A percentile compares a stretch with the other conserved stretches of the same genome.
Evolutionary conservation across 192 early-diverging fungal genomes (phyloP).

Genomic region (Chytriomyces sp.): DNA sequence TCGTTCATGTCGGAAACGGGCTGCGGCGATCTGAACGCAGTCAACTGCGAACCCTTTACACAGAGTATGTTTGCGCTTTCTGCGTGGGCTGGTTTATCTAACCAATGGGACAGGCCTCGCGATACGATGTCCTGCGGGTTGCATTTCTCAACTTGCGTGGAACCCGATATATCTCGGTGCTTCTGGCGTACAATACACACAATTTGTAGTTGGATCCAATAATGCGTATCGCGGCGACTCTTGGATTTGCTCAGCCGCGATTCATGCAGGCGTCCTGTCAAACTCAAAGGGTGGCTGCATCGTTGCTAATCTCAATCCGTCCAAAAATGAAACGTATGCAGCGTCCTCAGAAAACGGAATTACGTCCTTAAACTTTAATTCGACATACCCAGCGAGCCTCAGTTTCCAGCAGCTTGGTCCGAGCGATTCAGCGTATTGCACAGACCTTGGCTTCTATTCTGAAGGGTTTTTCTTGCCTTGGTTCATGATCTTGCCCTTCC

Average conservation of each 20-base stretch:
- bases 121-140: conserved; percentile 23
- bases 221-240: conserved; percentile 35
- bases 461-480: conserved; percentile 31
- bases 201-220: conserved; percentile 37
- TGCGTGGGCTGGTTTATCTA: not conserved
- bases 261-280: conserved; percentile 37
- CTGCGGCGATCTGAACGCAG: conserved; percentile 8
- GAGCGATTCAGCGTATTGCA: conserved; percentile 25
- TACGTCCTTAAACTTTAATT: conserved; percentile 29
- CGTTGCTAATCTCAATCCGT: conserved; percentile 18
- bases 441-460: conserved; percentile 35
- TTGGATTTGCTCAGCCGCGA: conserved; percentile 37
- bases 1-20: conserved; percentile 4
- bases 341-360: conserved; percentile 28
- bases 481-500: conserved; percentile 26
- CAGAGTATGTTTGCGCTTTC: not conserved
- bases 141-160: conserved; percentile 18
- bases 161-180: not conserved
- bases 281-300: conserved; percentile 37
- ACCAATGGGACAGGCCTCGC: not conserved
- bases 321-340: conserved; percentile 1
- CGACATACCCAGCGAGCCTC: conserved; percentile 38
- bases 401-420: not conserved
- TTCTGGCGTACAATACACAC: conserved; percentile 16
- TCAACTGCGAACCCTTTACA: conserved; percentile 13